Percentiles rank a stretch among this genome's conserved stretches.
phyloP scores from a whole-genome alignment of 2,329 filamentous ascomycete species.

The Hypoxylon sp. region DNA sequence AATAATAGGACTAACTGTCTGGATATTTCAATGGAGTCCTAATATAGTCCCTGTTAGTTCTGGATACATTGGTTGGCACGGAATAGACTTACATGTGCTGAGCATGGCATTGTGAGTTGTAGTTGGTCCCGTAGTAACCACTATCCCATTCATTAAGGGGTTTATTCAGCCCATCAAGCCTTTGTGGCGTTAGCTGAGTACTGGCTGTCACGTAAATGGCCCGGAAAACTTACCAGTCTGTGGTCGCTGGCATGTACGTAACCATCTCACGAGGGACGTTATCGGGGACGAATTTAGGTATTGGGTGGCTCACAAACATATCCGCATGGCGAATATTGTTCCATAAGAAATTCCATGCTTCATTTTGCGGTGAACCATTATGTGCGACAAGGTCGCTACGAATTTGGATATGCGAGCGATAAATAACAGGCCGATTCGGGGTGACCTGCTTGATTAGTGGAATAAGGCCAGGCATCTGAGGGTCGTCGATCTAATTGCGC shows the following conservation, averaged over 20 bases:
- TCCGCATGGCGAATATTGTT: constrained; percentile 78
- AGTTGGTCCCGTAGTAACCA: constrained; percentile 81
- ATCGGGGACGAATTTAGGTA: constrained; percentile 80
- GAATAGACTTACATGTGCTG: constrained; percentile 67
- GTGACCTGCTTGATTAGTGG: constrained; percentile 79
- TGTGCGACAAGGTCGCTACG: constrained; percentile 78
- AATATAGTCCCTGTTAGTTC: constrained; percentile 18
- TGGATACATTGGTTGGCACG: constrained; percentile 43
- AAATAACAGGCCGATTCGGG: constrained; percentile 82
- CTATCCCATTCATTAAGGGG: constrained; percentile 77
- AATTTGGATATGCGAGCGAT: constrained; percentile 87
- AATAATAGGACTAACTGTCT: constrained; percentile 56
- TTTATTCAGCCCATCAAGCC: constrained; percentile 87
- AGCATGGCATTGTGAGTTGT: constrained; percentile 73
- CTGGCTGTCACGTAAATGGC: constrained; percentile 1
- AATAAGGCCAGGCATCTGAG: constrained; percentile 86
- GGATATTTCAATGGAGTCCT: constrained; percentile 71
- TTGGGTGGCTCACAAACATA: constrained; percentile 86
- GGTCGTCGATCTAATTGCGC: constrained; percentile 77
- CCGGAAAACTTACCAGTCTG: constrained; percentile 73
- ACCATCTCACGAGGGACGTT: constrained; percentile 77
- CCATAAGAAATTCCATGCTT: constrained; percentile 85
- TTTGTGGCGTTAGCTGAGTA: constrained; percentile 50
- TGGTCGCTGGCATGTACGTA: constrained; percentile 83
- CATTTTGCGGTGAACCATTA: constrained; percentile 75